Evolutionary conservation across 441 rosid species (phyloP), one percentile per base, ranked within the genome.

Genomic region (Brassica balearica): DNA sequence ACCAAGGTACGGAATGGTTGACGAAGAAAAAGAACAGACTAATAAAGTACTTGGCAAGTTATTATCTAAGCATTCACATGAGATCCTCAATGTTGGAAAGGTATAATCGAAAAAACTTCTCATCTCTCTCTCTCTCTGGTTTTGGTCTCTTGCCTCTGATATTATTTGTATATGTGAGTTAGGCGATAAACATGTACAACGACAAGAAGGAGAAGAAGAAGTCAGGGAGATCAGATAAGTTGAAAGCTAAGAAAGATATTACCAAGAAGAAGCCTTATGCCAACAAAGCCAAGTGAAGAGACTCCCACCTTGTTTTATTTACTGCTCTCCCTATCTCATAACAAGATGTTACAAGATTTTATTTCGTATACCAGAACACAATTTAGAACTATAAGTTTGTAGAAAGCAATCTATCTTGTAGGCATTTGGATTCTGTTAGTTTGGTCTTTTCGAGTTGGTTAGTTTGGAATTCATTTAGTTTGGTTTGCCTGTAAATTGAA

Each of bases 161-260:
- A 43, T 80, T 46, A 58, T 48, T 46, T 65, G n/a, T 3, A 5
- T 55, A 20, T 70, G 1, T 78, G 75, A 6, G 20, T 56, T 80
- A 93, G 98, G 99, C 98, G 15, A 76, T 96, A 71, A 81, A 86
- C 19, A 86, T 88, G 90, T 92, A 89, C 85, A 93, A 90, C 43
- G 91, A 81, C 75, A 93, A 92, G 86, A 91, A 82, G 81, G 96
- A 95, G 82, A 89, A 82, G 72, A 91, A 74, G 78, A 81, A 76
- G 69, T 81, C 88, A n/a, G 82, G 87, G 25, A 71, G 75, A 63
- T 51, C 88, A 27, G 87, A 81, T 81, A 93, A 91, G 85, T 81
- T 93, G 84, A 95, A 90, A 85, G 90, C 93, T 4, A 89, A 84
- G 78, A 84, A 68, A 77, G 82, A 83, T 22, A 74, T 78, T 22